phyloP scores from a whole-genome alignment of 768 basidiomycete genomes.

The Boletus edulis region DNA sequence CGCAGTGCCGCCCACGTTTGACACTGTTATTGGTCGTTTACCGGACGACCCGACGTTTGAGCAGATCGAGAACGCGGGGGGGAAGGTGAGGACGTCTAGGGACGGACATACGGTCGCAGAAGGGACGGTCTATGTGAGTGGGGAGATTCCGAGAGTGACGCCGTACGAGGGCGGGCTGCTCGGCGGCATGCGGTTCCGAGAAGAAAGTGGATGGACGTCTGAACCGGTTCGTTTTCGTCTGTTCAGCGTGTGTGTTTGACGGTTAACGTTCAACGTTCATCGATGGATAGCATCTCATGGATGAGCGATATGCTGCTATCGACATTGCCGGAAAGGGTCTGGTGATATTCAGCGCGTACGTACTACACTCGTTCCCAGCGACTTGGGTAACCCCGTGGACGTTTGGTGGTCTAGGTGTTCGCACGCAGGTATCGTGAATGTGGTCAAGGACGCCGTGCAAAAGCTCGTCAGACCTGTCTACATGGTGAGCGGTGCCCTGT shows the following conservation, averaged over 20 bases:
- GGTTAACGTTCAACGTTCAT: too few species aligned
- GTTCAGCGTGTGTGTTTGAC: not conserved
- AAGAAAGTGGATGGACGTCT: constrained; percentile 42
- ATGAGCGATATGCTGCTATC: constrained; percentile 75
- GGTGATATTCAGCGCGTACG: constrained; percentile 81
- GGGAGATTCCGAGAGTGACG: constrained; percentile 73
- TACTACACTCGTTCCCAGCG: constrained; percentile 18
- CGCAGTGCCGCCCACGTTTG: constrained; percentile 57
- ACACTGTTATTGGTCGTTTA: constrained; percentile 57
- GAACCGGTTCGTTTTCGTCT: constrained; percentile 46
- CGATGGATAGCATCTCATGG: constrained; percentile 62
- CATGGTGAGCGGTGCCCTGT: constrained; percentile 48
- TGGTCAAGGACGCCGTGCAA: constrained; percentile 64
- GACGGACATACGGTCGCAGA: constrained; percentile 67
- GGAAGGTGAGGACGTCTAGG: constrained; percentile 49
- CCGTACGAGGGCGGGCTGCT: constrained; percentile 66
- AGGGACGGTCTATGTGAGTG: constrained; percentile 71
- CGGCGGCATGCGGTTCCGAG: constrained; percentile 63
- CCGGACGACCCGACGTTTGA: constrained; percentile 72
- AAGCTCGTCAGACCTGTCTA: constrained; percentile 67
- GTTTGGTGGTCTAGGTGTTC: constrained; percentile 48
- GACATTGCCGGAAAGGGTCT: constrained; percentile 82
- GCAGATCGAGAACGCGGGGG: constrained; percentile 55
- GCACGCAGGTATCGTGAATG: constrained; percentile 86
- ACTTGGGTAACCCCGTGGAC: not conserved